A percentile compares a stretch with the other conserved stretches of the same genome.
phyloP scores from a whole-genome alignment of 1,284 basidiomycete genomes.

The Microbotryum silenes-acaulis region DNA sequence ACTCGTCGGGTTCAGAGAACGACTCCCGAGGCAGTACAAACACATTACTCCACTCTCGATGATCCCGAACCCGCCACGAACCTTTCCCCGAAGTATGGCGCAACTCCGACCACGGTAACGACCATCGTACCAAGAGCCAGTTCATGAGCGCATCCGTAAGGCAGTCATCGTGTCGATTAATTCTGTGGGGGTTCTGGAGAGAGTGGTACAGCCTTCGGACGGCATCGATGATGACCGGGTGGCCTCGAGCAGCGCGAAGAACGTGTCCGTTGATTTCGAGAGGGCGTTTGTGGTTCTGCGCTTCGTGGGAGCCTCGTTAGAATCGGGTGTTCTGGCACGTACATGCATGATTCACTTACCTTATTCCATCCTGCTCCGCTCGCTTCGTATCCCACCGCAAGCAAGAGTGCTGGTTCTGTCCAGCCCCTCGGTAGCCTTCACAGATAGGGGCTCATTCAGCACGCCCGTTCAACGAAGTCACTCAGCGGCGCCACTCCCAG shows the following conservation, averaged over 20 bases:
- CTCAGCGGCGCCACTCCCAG: background rate
- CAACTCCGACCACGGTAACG: too few species aligned
- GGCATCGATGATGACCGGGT: slow-evolving; percentile 32
- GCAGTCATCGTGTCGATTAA: too few species aligned
- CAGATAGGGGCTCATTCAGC: background rate
- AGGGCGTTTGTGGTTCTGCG: slow-evolving; percentile 29
- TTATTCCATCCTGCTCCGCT: slow-evolving; percentile 28
- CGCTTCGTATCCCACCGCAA: slow-evolving; percentile 33
- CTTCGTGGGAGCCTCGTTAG: background rate
- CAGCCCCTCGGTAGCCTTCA: slow-evolving; percentile 3
- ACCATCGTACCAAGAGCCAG: too few species aligned
- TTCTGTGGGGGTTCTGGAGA: too few species aligned
- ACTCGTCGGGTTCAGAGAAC: too few species aligned
- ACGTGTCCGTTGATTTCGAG: slow-evolving; percentile 34
- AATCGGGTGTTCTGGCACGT: background rate
- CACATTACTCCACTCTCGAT: too few species aligned
- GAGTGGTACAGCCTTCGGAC: slow-evolving; percentile 13
- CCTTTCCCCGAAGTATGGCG: too few species aligned
- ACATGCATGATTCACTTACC: background rate
- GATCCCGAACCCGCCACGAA: too few species aligned
- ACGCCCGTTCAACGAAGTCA: too few species aligned
- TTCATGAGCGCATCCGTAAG: too few species aligned
- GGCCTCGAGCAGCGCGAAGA: slow-evolving; percentile 29
- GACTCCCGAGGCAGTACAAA: too few species aligned
- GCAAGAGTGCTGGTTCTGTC: slow-evolving; percentile 19